A percentile compares a stretch with the other conserved stretches of the same genome.
phyloP scores from a whole-genome alignment of 2,329 filamentous ascomycete species.

The Chaetothyriales sp. region DNA sequence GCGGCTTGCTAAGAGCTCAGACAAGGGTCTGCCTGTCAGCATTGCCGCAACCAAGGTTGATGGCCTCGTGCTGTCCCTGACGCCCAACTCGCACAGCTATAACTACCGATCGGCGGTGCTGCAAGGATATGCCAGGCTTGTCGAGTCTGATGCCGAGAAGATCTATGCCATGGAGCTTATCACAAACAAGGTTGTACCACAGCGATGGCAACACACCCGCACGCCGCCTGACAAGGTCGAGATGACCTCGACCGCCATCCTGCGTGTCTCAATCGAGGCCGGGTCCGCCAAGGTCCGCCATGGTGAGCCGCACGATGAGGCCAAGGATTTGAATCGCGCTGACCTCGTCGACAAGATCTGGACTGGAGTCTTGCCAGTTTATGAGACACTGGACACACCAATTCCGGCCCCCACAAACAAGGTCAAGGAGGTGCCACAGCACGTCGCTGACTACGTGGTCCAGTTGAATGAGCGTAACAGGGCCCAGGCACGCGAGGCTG shows the following conservation, averaged over 20 bases:
- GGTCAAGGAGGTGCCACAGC: slow-evolving; percentile 43
- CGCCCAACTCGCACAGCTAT: slow-evolving; percentile 67
- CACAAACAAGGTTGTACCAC: slow-evolving; percentile 56
- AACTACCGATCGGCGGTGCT: slow-evolving; percentile 72
- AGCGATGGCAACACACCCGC: slow-evolving; percentile 50
- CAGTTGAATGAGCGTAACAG: slow-evolving; percentile 27
- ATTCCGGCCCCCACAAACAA: slow-evolving; percentile 45
- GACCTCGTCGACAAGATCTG: slow-evolving; percentile 38
- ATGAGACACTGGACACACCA: slow-evolving; percentile 48
- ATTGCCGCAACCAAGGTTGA: slow-evolving; percentile 61
- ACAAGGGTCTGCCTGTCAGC: slow-evolving; percentile 51
- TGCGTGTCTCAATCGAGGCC: slow-evolving; percentile 50
- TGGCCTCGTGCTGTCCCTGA: slow-evolving; percentile 63
- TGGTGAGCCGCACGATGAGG: slow-evolving; percentile 49
- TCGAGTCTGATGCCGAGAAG: slow-evolving; percentile 55
- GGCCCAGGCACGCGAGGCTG: slow-evolving; percentile 8
- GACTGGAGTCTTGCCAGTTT: slow-evolving; percentile 51
- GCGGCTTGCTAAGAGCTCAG: slow-evolving; percentile 39
- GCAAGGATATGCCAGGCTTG: slow-evolving; percentile 56
- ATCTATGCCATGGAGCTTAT: slow-evolving; percentile 64
- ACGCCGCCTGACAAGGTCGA: slow-evolving; percentile 56
- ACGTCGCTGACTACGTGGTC: slow-evolving; percentile 42
- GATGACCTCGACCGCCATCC: slow-evolving; percentile 55
- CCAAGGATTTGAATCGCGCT: slow-evolving; percentile 36
- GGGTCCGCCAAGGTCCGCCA: slow-evolving; percentile 62